Base-by-base conservation (phyloP, 495 filamentous ascomycete genomes). In the Aspergillus bridgeri region DNA sequence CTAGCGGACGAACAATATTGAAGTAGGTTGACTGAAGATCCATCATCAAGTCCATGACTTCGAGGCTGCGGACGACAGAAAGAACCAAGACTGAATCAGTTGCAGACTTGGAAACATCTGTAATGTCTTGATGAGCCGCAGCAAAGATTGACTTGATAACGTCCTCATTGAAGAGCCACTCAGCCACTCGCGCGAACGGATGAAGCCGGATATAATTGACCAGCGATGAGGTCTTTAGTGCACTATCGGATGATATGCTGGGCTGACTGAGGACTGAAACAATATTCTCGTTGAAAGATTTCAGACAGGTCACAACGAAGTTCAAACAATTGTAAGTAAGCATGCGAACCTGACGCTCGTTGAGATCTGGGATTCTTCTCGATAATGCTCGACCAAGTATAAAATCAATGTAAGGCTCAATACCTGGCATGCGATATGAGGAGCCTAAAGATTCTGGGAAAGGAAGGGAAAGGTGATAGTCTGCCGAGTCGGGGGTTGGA, bases 101-200 rank as follows among this genome's bases (percentile, higher is more conserved):
- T 7, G 83, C 70, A 11, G 89, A 81, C 48, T 79, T 82, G 48
- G 84, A 77, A 45, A 98, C 78, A 51, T 87, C 83, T 9, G 74
- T 70, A 19, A 87, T 68, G 63, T 94, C 82, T 65, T 92, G 84
- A 53, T 90, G 84, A 42, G 91, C 83, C 13, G 86, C 83, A 51
- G 84, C 78, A 66, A 96, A 91, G 15, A 99, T 70, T 20, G 85
- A 83, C 59, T 80, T 80, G 54, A 96, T 81, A 22, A 96, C 90
- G 60, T 89, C 90, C 61, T 94, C 90, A 63, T 96, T 96, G 67
- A 96, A 96, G 69, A 98, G 80, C 90, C 95, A 98, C 69, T 98
- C 95, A 85, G 96, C 94, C 21, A 92, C 89, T 42, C 94, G 84
- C 19, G 89, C 85, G 63, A 96, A 97, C 8, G 94, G 91, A 73